Conservation (phyloP, 768 basidiomycete species). For the Tylopilus plumbeoviolaceoides region DNA sequence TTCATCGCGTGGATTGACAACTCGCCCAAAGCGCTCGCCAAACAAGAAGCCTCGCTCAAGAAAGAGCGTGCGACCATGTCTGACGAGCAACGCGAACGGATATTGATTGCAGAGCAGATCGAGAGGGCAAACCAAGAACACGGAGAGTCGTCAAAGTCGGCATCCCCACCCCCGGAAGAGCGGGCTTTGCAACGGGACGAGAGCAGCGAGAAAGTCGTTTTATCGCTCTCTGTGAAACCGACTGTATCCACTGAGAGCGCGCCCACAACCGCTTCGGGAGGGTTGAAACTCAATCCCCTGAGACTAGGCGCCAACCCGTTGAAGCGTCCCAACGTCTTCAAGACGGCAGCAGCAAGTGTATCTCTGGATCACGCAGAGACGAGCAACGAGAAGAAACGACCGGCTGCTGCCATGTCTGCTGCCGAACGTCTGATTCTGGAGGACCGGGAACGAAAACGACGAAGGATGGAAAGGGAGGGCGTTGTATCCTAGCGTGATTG, state of each 20-base stretch:
- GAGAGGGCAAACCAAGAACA: conserved; percentile 67
- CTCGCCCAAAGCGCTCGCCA: conserved; percentile 89
- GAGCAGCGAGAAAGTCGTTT: conserved; percentile 33
- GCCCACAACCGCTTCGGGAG: conserved; percentile 33
- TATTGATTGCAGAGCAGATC: conserved; percentile 89
- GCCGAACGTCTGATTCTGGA: conserved; percentile 85
- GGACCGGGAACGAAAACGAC: conserved; percentile 85
- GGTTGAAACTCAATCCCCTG: conserved; percentile 58
- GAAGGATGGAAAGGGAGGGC: conserved; percentile 60
- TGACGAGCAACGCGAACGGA: conserved; percentile 91
- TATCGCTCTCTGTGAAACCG: conserved; percentile 59
- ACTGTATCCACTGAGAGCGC: conserved; percentile 13
- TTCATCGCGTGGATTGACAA: conserved; percentile 98
- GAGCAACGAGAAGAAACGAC: conserved; percentile 55
- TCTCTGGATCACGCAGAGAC: conserved; percentile 27
- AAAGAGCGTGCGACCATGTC: neutral
- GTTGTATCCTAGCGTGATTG: neutral
- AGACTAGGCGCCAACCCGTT: conserved; percentile 49
- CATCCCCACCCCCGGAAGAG: conserved; percentile 44
- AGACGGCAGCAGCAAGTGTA: conserved; percentile 40
- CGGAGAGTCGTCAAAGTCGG: conserved; percentile 21
- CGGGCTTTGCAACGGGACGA: conserved; percentile 68
- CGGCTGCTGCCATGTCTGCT: conserved; percentile 65
- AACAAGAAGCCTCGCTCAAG: conserved; percentile 66
- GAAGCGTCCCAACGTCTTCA: conserved; percentile 75